Evolutionary conservation across 2,329 filamentous ascomycete genomes (phyloP).

Genomic region (Colletotrichum shisoi): DNA sequence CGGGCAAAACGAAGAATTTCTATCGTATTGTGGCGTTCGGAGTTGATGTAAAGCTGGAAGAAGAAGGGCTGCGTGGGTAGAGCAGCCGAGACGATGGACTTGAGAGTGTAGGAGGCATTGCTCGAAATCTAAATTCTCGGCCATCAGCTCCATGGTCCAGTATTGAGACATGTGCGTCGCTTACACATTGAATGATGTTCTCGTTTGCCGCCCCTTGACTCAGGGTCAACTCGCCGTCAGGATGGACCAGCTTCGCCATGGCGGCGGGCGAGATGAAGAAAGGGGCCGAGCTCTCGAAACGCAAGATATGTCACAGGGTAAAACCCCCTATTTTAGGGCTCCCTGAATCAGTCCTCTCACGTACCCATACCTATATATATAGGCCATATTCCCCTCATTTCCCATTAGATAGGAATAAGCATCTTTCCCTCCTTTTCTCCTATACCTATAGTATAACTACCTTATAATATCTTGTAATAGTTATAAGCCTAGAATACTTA

Average conservation of each 20-base stretch:
- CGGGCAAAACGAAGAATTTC: conserved; percentile 57
- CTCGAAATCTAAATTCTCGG: conserved; percentile 53
- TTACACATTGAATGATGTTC: conserved; percentile 59
- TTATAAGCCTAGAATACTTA: too few relatives aligned
- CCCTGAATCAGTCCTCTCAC: too few relatives aligned
- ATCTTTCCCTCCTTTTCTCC: too few relatives aligned
- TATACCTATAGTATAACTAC: too few relatives aligned
- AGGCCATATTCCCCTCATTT: too few relatives aligned
- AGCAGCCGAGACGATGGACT: conserved; percentile 52
- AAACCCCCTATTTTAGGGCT: too few relatives aligned
- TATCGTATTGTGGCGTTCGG: conserved; percentile 60
- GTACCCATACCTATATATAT: too few relatives aligned
- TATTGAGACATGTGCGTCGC: conserved; percentile 18
- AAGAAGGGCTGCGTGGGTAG: conserved; percentile 56
- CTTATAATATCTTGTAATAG: too few relatives aligned
- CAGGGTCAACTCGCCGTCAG: conserved; percentile 61
- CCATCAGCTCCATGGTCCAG: background rate
- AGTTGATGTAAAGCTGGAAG: conserved; percentile 70
- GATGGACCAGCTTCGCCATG: conserved; percentile 69
- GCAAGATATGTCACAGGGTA: too few relatives aligned
- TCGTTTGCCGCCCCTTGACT: conserved; percentile 50
- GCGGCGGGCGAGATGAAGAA: conserved; percentile 71
- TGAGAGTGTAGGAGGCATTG: conserved; percentile 59
- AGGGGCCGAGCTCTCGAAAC: conserved; percentile 60
- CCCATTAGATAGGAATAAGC: too few relatives aligned